Evolutionary conservation across 805 yeast species (phyloP).

Genomic region (Debaryomyces tyrocola): DNA sequence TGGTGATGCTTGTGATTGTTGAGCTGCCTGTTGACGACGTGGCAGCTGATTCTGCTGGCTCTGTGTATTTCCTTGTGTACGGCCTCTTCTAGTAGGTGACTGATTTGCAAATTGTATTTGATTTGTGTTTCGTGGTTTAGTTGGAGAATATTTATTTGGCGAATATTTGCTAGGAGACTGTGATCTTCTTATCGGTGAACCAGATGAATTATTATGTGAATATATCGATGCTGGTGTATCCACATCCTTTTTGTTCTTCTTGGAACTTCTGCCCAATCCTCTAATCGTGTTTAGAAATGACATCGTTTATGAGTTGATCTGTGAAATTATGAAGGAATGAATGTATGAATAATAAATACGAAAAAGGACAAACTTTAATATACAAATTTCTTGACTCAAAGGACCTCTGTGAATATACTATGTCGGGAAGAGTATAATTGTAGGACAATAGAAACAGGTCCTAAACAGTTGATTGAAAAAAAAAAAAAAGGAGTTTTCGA

Average conservation of each 20-base stretch:
- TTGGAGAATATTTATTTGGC: slow-evolving; percentile 27
- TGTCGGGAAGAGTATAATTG: no score
- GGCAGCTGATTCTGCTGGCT: slow-evolving; percentile 12
- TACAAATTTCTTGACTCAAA: slow-evolving; percentile 27
- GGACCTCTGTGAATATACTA: slow-evolving; percentile 6
- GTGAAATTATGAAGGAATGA: neutral
- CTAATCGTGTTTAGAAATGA: slow-evolving; percentile 48
- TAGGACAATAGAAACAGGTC: no score
- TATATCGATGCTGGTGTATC: slow-evolving; percentile 33
- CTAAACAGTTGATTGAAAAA: neutral
- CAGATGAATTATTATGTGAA: slow-evolving; percentile 29
- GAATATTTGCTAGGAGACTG: slow-evolving; percentile 44
- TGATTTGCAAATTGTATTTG: slow-evolving; percentile 10
- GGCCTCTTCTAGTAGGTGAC: slow-evolving; percentile 21
- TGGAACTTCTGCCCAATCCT: slow-evolving; percentile 47
- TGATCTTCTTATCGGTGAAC: slow-evolving; percentile 34
- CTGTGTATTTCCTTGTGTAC: slow-evolving; percentile 7
- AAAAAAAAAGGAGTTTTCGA: neutral
- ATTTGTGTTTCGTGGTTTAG: slow-evolving; percentile 15
- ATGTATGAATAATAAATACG: neutral
- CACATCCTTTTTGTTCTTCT: slow-evolving; percentile 42
- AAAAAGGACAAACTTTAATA: slow-evolving; percentile 34
- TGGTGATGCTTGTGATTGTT: slow-evolving; percentile 15
- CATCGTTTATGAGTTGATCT: slow-evolving; percentile 21
- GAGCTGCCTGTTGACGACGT: slow-evolving; percentile 11